Percentiles rank a stretch among this genome's conserved stretches.
Conservation (phyloP, 306 rosid species). For the Malus domestica region ASM211411v1 NC_041789.1:23427501-23428000, state of each 20-base stretch:
- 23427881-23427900: conserved; percentile 41
- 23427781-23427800: background rate
- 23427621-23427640: conserved; percentile 9
- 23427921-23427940: background rate
- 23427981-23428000: conserved; percentile 30
- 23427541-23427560: conserved; percentile 10
- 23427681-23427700: conserved; percentile 19
- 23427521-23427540: conserved; percentile 18
- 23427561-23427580: conserved; percentile 17
- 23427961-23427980: conserved; percentile 1
- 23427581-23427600: conserved; percentile 4
- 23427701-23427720: background rate
- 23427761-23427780: background rate
- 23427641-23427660: conserved; percentile 14
- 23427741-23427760: background rate
- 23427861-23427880: conserved; percentile 28
- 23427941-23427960: background rate
- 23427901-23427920: conserved; percentile 25
- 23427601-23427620: conserved; percentile 3
- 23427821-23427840: conserved; percentile 29
- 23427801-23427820: background rate
- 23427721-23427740: background rate
- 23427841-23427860: conserved; percentile 17
- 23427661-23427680: conserved; percentile 11
- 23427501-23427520: conserved; percentile 21